Base-by-base conservation (phyloP, 208 protist genomes). In the Crithidia brevicula region DNA sequence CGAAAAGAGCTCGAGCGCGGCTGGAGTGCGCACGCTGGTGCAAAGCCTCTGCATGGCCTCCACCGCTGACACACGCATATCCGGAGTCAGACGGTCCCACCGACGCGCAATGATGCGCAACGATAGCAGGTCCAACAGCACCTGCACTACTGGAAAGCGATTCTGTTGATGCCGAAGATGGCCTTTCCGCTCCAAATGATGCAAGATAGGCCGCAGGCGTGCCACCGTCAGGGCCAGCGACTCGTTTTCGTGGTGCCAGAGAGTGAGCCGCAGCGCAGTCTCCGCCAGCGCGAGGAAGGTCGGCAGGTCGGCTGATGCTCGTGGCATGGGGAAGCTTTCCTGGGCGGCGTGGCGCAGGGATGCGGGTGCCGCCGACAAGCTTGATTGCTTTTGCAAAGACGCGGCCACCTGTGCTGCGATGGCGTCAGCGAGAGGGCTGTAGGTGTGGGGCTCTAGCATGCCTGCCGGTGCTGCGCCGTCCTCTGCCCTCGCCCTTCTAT, bases 51-150 rank as follows among this genome's bases (percentile, higher is more conserved):
- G 36, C 34, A 67, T 51, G 8, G 54, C 62, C 11, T 67, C 46
- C 33, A 84, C 50, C 0, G 66, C 61, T 3, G 66, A 33, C 42
- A 68, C 30, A 33, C 68, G 54, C 69, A 60, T 67, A 4, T 74
- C 61, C 18, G 46, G 43, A 22, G 16, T 33, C 33, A 91, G 59
- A n/a, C 69, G 69, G 8, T 43, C 61, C 82, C 82, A 91, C 11
- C 67, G 60, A 10, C 74, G 42, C 15, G 75, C 30, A 31, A 91
- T 65, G 28, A 78, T 88, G 42, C 79, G 67, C 31, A 84, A 68
- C 18, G 82, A 86, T 49, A 82, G 77, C n/a, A 91, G 47, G 45
- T 91, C 85, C 62, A 85, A 80, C 27, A 91, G 64, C 46, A 91
- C 52, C 38, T 79, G 78, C 10, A 91, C 34, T 36, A 57, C 50